Conservation (phyloP, 2,329 filamentous ascomycete genomes). For the Colletotrichum lindemuthianum region DNA sequence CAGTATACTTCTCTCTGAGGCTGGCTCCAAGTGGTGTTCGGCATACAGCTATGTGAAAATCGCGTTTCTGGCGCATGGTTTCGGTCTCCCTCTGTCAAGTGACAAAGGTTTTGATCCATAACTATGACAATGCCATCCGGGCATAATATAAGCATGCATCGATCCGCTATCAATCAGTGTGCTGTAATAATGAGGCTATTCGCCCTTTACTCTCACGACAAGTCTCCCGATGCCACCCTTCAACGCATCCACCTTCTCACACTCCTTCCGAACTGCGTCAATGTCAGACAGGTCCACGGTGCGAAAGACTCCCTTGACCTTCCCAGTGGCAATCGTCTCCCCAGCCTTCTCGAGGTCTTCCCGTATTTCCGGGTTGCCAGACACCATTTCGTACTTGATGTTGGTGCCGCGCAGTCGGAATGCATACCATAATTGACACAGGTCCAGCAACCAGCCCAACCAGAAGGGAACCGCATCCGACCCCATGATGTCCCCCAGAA, state of each 20-base stretch:
- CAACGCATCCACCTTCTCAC: constrained; percentile 50
- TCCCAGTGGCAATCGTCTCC: constrained; percentile 52
- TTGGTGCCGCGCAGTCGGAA: constrained; percentile 56
- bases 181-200: too few species aligned
- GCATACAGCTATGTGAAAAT: too few species aligned
- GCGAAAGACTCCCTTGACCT: constrained; percentile 54
- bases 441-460: constrained; percentile 47
- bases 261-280: constrained; percentile 52
- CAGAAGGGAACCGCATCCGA: constrained; percentile 46
- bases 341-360: constrained; percentile 55
- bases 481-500: constrained; percentile 46
- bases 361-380: constrained; percentile 51
- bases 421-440: constrained; percentile 52
- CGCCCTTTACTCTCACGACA: constrained; percentile 45
- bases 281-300: constrained; percentile 55
- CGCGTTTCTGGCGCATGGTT: too few species aligned
- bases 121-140: too few species aligned
- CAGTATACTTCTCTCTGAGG: too few species aligned
- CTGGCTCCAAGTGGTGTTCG: too few species aligned
- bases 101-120: too few species aligned
- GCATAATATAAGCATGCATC: too few species aligned
- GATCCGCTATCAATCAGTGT: too few species aligned
- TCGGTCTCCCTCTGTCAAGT: too few species aligned
- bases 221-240: constrained; percentile 57
- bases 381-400: constrained; percentile 56